phyloP scores from a whole-genome alignment of 2,329 filamentous ascomycete species.

The Epicoccum sorghinum region DNA sequence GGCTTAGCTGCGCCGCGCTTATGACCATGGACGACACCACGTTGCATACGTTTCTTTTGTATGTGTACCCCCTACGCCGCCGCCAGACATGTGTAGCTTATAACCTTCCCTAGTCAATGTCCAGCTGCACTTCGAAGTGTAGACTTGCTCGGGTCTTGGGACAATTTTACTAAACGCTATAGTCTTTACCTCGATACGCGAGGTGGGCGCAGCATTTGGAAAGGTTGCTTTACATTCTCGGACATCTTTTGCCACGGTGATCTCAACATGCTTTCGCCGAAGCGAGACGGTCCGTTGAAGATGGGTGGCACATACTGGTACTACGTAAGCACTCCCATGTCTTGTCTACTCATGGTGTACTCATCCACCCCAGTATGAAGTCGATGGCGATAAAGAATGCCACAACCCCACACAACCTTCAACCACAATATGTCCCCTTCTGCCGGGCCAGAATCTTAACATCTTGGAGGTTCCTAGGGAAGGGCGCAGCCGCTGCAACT shows the following conservation, averaged over 20 bases:
- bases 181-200: slow-evolving; percentile 80
- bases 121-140: slow-evolving; percentile 66
- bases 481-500: slow-evolving; percentile 54
- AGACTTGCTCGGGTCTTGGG: slow-evolving; percentile 89
- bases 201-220: slow-evolving; percentile 78
- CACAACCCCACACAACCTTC: slow-evolving; percentile 74
- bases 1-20: slow-evolving; percentile 34
- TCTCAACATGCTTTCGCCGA: slow-evolving; percentile 56
- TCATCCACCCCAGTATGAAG: slow-evolving; percentile 69
- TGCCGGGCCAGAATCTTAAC: slow-evolving; percentile 89
- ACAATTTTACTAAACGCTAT: slow-evolving; percentile 84
- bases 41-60: slow-evolving; percentile 66
- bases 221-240: slow-evolving; percentile 84
- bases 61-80: slow-evolving; percentile 34
- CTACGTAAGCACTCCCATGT: slow-evolving; percentile 68
- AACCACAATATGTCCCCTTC: slow-evolving; percentile 80
- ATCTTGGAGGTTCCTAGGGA: slow-evolving; percentile 80
- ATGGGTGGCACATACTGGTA: slow-evolving; percentile 97
- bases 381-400: slow-evolving; percentile 80
- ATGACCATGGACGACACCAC: slow-evolving; percentile 57
- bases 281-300: slow-evolving; percentile 78
- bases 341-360: slow-evolving; percentile 1
- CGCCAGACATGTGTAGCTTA: slow-evolving; percentile 29
- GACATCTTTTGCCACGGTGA: slow-evolving; percentile 84
- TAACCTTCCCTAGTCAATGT: slow-evolving; percentile 38